Evolutionary conservation across 2,329 filamentous ascomycete species (phyloP).

Genomic region (Colletotrichum agaves): DNA sequence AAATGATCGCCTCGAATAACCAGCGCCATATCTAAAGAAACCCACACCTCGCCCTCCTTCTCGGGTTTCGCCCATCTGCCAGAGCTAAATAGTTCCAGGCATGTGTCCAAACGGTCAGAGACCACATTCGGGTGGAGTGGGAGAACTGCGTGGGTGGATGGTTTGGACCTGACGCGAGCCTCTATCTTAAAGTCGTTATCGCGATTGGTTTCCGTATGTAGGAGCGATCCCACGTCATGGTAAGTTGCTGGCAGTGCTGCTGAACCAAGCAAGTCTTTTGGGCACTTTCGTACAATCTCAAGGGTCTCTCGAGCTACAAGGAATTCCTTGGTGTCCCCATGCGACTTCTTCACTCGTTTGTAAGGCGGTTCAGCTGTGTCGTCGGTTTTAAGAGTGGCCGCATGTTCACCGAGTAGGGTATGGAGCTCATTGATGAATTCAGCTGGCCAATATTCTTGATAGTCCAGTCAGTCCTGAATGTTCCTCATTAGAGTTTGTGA

Average conservation of each 20-base stretch:
- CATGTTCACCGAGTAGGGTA: background rate
- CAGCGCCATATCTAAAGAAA: constrained; percentile 45
- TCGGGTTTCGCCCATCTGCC: constrained; percentile 34
- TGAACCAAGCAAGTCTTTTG: background rate
- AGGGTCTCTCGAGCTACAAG: constrained; percentile 20
- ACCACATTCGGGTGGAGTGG: constrained; percentile 1
- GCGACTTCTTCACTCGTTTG: constrained; percentile 25
- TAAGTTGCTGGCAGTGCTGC: background rate
- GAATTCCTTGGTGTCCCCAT: background rate
- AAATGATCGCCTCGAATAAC: constrained; percentile 42
- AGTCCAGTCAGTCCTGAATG: background rate
- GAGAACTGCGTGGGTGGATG: constrained; percentile 6
- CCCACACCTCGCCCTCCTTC: constrained; percentile 47
- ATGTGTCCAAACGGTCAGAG: constrained; percentile 9
- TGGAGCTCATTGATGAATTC: constrained; percentile 19
- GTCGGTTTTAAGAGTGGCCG: background rate
- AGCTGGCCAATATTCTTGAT: constrained; percentile 27
- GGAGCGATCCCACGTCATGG: constrained; percentile 12
- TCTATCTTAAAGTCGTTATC: constrained; percentile 10
- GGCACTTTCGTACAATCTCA: constrained; percentile 25
- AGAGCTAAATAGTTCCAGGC: constrained; percentile 30
- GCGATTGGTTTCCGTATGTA: background rate
- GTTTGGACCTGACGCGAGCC: background rate
- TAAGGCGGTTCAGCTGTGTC: constrained; percentile 5
- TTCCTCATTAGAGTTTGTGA: background rate